phyloP scores from a whole-genome alignment of 2,329 filamentous ascomycete species.

The Colletotrichum musicola region DNA sequence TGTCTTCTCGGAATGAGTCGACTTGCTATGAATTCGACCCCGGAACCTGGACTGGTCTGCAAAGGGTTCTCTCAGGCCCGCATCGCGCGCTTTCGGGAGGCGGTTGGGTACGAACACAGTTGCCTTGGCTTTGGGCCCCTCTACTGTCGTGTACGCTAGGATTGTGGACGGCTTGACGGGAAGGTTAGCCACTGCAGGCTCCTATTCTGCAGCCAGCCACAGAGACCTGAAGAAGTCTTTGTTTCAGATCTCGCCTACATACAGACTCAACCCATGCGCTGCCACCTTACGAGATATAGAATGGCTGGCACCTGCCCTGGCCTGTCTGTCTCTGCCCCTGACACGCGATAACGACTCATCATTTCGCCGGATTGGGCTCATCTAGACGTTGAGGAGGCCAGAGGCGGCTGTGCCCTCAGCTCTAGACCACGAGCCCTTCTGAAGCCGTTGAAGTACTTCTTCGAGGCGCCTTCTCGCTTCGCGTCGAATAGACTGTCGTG shows the following conservation, averaged over 20 bases:
- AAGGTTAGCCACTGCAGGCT: conserved; percentile 33
- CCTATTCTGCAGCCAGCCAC: conserved; percentile 34
- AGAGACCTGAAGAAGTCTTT: conserved; percentile 30
- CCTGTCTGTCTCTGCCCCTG: conserved; percentile 13
- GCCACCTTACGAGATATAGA: conserved; percentile 17
- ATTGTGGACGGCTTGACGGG: conserved; percentile 26
- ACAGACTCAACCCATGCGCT: conserved; percentile 19
- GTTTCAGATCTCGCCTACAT: conserved; percentile 37
- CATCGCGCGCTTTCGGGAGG: conserved; percentile 15
- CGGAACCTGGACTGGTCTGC: conserved; percentile 15
- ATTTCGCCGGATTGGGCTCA: conserved; percentile 19
- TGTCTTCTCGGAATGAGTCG: conserved; percentile 15
- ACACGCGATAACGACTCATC: conserved; percentile 23
- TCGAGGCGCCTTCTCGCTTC: not conserved
- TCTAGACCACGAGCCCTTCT: not conserved
- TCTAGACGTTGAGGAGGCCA: conserved; percentile 14
- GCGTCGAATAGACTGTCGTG: not conserved
- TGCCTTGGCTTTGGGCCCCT: not conserved
- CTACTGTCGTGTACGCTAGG: not conserved
- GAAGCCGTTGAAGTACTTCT: too few species aligned
- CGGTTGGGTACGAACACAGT: conserved; percentile 25
- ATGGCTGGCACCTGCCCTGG: conserved; percentile 15
- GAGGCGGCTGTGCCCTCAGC: not conserved
- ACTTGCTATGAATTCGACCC: conserved; percentile 11
- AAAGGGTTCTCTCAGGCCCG: conserved; percentile 23